Evolutionary conservation across 345 rosid genomes (phyloP), one percentile per base, ranked within the genome.

Genomic region (Citrus trifoliata): DNA sequence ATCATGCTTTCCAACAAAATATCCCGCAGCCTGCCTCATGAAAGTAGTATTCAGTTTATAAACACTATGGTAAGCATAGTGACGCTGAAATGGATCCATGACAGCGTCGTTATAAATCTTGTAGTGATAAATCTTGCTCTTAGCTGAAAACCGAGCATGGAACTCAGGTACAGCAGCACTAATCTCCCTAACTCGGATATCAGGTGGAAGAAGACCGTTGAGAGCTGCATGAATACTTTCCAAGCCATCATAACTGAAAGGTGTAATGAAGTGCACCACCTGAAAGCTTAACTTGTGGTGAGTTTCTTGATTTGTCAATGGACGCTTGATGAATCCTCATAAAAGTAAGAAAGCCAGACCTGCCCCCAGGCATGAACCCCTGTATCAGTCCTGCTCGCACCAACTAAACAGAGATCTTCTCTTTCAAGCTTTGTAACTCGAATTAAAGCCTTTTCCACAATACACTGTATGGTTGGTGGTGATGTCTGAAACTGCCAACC

Each of bases 281-380:
- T 95, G 93, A 73, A 89, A 82, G 30, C 71, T 74, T 24, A 68
- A 79, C 67, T 12, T 40, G 59, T 7, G 1, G 75, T 80, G 70
- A 86, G 82, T 83, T 75, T 76, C 77, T 62, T 55, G 33, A 28
- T 75, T 51, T 58, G 75, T 75, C 18, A 67, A 76, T 28, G 48
- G 40, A 76, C 67, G 79, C 65, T 75, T 32, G 76, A 40, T 24
- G 77, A 67, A 74, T 60, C 25, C 53, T 76, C 53, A 64, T 30
- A 80, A 61, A 76, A 79, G 73, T 66, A 75, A 81, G 78, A 77
- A 78, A 78, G 25, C 38, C 80, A 66, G 86, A 93, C 98, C 97
- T 95, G 99, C 72, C 98, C 99, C 94, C 90, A 88, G 71, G 99
- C 99, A 80, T 95, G 99, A 80, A 95, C 99, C 68, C 98, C 99